Percentiles rank a stretch among this genome's conserved stretches.
Conservation (phyloP, 2,329 filamentous ascomycete genomes). For the Exophiala spinifera region DNA sequence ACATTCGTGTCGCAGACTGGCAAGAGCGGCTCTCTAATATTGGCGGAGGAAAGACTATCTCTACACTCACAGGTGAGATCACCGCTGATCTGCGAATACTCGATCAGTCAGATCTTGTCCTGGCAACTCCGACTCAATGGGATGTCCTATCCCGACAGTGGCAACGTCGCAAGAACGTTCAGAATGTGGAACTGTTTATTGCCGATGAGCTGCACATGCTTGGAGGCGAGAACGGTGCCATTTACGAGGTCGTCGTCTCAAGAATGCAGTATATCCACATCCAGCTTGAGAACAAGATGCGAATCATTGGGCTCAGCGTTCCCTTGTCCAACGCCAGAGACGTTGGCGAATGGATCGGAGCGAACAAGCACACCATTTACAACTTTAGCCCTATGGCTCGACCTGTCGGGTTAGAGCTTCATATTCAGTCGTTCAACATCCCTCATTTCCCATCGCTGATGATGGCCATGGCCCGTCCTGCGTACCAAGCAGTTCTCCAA, state of each 20-base stretch:
- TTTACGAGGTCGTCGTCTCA: constrained; percentile 96
- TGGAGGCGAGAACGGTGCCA: constrained; percentile 78
- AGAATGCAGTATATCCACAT: constrained; percentile 95
- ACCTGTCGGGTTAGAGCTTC: constrained; percentile 83
- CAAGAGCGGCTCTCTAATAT: constrained; percentile 69
- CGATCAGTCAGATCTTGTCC: constrained; percentile 79
- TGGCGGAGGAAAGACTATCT: constrained; percentile 79
- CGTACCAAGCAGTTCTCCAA: constrained; percentile 83
- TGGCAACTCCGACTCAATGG: constrained; percentile 93
- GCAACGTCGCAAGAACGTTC: constrained; percentile 93
- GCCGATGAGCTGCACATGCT: constrained; percentile 94
- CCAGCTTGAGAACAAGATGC: constrained; percentile 77
- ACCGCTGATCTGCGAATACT: constrained; percentile 85
- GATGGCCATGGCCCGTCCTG: constrained; percentile 96
- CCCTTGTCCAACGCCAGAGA: constrained; percentile 91
- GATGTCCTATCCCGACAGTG: constrained; percentile 93
- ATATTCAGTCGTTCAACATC: constrained; percentile 92
- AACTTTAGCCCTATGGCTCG: constrained; percentile 95
- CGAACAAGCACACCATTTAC: constrained; percentile 96
- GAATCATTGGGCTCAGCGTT: constrained; percentile 86
- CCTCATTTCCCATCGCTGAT: constrained; percentile 97
- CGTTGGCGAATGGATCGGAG: constrained; percentile 95
- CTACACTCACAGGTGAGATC: constrained; percentile 91
- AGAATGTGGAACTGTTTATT: constrained; percentile 85
- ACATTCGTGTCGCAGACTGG: constrained; percentile 81